A percentile compares a stretch with the other conserved stretches of the same genome.
phyloP scores from a whole-genome alignment of 179 eudicot species.

The Vitellaria paradoxa region DNA sequence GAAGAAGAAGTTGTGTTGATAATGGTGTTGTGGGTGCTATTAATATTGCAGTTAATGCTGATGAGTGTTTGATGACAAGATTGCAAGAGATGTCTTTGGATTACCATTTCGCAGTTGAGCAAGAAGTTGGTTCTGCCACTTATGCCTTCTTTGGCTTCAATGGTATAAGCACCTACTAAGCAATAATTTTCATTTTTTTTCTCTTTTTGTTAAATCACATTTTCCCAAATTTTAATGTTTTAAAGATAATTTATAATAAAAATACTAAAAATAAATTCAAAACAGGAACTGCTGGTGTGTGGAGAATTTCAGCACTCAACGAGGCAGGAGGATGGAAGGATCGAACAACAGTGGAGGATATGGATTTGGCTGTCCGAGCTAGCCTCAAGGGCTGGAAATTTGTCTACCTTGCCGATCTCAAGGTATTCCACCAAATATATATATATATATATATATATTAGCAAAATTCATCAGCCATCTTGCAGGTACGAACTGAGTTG shows the following conservation, averaged over 20 bases:
- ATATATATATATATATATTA: too few species aligned
- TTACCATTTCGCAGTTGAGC: slow-evolving; percentile 80
- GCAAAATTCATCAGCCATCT: too few species aligned
- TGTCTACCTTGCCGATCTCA: slow-evolving; percentile 48
- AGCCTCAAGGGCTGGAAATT: slow-evolving; percentile 83
- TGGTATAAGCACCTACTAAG: slow-evolving; percentile 30
- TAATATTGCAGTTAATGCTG: slow-evolving; percentile 61
- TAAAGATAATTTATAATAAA: too few species aligned
- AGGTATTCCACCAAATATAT: slow-evolving; percentile 13
- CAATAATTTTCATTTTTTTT: background rate
- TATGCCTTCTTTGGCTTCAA: slow-evolving; percentile 87
- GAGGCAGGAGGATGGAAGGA: slow-evolving; percentile 94
- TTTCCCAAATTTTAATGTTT: too few species aligned
- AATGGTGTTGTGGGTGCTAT: background rate
- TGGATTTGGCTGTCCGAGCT: slow-evolving; percentile 81
- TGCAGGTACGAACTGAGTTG: background rate
- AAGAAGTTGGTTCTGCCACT: slow-evolving; percentile 86
- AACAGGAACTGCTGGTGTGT: slow-evolving; percentile 84
- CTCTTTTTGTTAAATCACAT: too few species aligned
- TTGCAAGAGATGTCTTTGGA: slow-evolving; percentile 93
- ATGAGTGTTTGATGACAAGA: slow-evolving; percentile 83
- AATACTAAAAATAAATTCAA: too few species aligned
- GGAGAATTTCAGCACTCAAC: slow-evolving; percentile 77
- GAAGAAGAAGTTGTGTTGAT: background rate
- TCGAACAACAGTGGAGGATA: slow-evolving; percentile 73